These are phyloP conservation scores for Pouteria glomerata DNA, from an alignment of 148 eudicot species.

Conservation along the genomic window DNA sequence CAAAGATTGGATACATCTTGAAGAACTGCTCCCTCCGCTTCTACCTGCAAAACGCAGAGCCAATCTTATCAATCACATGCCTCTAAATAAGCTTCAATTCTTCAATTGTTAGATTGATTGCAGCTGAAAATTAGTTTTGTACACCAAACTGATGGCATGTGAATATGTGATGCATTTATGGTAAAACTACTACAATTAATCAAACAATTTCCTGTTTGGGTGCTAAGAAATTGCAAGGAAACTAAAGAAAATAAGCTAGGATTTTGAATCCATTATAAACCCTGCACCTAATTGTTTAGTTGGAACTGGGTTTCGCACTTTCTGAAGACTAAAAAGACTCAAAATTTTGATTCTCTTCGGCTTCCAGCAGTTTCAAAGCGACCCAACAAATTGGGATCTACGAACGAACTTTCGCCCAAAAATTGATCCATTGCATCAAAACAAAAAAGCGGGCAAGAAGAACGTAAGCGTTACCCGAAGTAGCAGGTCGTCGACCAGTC, in stretches of 20 bases:
- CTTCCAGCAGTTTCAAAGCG: not conserved
- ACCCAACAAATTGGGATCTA: not conserved
- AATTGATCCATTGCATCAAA: not conserved
- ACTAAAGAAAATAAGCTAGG: not conserved
- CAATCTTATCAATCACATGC: not conserved
- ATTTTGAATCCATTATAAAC: too few species aligned
- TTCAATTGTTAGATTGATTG: not conserved
- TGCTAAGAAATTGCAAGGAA: not conserved
- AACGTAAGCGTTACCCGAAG: conserved; percentile 20
- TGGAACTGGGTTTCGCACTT: not conserved
- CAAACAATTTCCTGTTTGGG: not conserved
- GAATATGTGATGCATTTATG: not conserved
- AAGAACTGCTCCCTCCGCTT: conserved; percentile 59
- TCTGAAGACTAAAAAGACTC: not conserved
- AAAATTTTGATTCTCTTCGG: not conserved
- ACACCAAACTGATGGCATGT: not conserved
- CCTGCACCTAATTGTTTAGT: not conserved
- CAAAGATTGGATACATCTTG: conserved; percentile 45
- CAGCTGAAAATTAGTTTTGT: not conserved
- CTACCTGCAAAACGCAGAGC: conserved; percentile 33
- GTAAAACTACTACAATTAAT: too few species aligned
- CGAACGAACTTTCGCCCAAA: not conserved
- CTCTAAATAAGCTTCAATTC: too few species aligned
- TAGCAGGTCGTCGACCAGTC: conserved; percentile 27
- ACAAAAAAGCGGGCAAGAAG: not conserved